Conservation (phyloP, 805 yeast species). For the Wickerhamomyces chambardii region DNA sequence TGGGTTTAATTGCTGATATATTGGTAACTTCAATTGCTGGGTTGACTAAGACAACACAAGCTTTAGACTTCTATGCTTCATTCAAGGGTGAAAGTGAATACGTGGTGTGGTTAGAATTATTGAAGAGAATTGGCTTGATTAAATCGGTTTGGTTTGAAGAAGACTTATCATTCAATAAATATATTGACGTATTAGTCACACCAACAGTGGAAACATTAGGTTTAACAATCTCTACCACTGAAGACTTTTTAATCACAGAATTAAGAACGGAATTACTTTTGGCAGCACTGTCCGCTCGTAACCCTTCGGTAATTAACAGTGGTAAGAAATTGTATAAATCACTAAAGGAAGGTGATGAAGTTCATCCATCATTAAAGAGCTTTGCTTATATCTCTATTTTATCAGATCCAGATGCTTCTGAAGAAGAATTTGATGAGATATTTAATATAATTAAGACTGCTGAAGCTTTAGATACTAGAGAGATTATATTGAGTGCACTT, state of each 20-base stretch:
- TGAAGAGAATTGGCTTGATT: constrained; percentile 34
- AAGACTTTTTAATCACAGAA: constrained; percentile 51
- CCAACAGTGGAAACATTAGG: constrained; percentile 51
- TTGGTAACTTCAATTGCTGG: constrained; percentile 64
- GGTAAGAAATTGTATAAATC: constrained; percentile 38
- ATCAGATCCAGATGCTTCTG: constrained; percentile 57
- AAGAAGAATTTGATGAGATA: constrained; percentile 51
- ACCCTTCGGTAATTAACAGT: constrained; percentile 33
- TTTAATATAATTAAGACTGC: constrained; percentile 50
- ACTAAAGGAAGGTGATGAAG: constrained; percentile 47
- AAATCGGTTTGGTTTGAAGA: constrained; percentile 47
- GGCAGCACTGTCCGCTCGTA: constrained; percentile 45
- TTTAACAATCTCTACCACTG: constrained; percentile 43
- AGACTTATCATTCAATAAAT: constrained; percentile 38
- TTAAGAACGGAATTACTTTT: constrained; percentile 55
- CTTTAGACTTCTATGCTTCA: constrained; percentile 44
- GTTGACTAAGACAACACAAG: constrained; percentile 47
- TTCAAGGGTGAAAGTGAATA: constrained; percentile 53
- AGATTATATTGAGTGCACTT: constrained; percentile 55
- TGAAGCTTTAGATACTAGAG: constrained; percentile 51
- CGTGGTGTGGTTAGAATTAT: constrained; percentile 57
- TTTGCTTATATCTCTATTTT: constrained; percentile 53
- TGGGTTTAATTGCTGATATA: constrained; percentile 70
- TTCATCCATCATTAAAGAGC: constrained; percentile 65
- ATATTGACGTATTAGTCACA: constrained; percentile 43